phyloP scores from a whole-genome alignment of 2,329 filamentous ascomycete genomes.

The Neonectria ditissima region DNA sequence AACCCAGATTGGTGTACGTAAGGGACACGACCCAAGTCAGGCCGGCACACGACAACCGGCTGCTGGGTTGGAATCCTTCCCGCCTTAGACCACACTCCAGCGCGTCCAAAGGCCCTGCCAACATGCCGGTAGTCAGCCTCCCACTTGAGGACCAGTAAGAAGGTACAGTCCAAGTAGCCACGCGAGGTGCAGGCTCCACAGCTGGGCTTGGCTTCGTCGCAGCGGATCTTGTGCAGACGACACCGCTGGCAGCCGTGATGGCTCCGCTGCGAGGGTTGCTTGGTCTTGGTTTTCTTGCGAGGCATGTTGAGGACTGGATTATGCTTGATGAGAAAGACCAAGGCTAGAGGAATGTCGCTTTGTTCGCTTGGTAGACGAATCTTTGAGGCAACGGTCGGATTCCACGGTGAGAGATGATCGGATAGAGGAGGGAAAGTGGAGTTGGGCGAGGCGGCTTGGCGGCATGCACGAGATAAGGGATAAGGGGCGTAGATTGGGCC shows the following conservation, averaged over 20 bases:
- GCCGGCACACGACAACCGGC: background rate
- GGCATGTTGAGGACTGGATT: slow-evolving; percentile 12
- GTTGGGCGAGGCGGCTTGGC: background rate
- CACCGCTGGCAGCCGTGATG: slow-evolving; percentile 43
- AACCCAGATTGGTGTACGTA: slow-evolving; percentile 7
- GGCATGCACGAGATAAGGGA: background rate
- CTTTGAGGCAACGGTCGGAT: background rate
- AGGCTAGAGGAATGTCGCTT: too few relatives aligned
- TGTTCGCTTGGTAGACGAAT: background rate
- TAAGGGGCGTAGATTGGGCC: background rate
- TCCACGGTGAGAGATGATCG: background rate
- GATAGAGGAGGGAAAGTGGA: background rate
- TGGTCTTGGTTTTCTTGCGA: slow-evolving; percentile 14
- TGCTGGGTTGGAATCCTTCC: background rate
- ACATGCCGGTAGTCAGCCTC: slow-evolving; percentile 43
- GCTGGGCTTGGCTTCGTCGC: slow-evolving; percentile 37
- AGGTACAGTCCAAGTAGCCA: slow-evolving; percentile 33
- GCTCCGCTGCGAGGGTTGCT: slow-evolving; percentile 32
- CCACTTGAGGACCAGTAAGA: slow-evolving; percentile 40
- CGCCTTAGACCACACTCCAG: slow-evolving; percentile 46
- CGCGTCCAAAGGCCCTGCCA: slow-evolving; percentile 46
- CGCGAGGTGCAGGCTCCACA: slow-evolving; percentile 37
- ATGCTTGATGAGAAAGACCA: background rate
- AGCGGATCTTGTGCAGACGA: slow-evolving; percentile 40
- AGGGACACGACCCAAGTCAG: slow-evolving; percentile 1